These are phyloP conservation scores for Allantophomopsis cytisporea DNA, from an alignment of 2,329 filamentous ascomycete genomes.

Conservation along the genomic window DNA sequence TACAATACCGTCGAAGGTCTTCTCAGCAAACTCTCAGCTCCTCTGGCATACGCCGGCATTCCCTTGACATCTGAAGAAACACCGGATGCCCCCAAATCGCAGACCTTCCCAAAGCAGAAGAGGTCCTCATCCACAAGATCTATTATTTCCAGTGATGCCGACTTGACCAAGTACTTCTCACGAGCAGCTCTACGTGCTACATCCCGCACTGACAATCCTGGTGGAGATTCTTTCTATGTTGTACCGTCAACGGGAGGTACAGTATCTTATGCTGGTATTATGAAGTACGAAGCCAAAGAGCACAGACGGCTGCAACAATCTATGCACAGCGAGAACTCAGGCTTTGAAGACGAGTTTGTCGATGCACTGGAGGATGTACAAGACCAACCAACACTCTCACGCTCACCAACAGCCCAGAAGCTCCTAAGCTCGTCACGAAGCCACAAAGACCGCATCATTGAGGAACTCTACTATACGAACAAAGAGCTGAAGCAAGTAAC, in stretches of 20 bases:
- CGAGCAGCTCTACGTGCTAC: slow-evolving; percentile 72
- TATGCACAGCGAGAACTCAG: slow-evolving; percentile 21
- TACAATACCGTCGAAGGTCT: slow-evolving; percentile 85
- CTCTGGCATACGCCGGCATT: slow-evolving; percentile 83
- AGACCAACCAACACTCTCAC: slow-evolving; percentile 20
- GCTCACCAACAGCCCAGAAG: too few relatives aligned
- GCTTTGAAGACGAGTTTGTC: slow-evolving; percentile 69
- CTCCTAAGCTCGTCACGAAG: slow-evolving; percentile 25
- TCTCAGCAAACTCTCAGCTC: slow-evolving; percentile 79
- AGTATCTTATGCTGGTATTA: slow-evolving; percentile 82
- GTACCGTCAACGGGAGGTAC: slow-evolving; percentile 87
- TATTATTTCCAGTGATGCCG: slow-evolving; percentile 41
- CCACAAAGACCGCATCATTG: slow-evolving; percentile 37
- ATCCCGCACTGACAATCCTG: slow-evolving; percentile 49
- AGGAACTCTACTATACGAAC: slow-evolving; percentile 85
- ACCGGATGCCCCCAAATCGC: slow-evolving; percentile 18
- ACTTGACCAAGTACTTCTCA: slow-evolving; percentile 75
- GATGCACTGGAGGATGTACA: slow-evolving; percentile 56
- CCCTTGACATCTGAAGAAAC: slow-evolving; percentile 49
- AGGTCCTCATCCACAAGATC: slow-evolving; percentile 6
- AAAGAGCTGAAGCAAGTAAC: slow-evolving; percentile 71
- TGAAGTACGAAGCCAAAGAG: slow-evolving; percentile 56
- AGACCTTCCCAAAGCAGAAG: slow-evolving; percentile 25
- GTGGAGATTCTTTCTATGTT: slow-evolving; percentile 77
- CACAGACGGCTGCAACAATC: slow-evolving; percentile 43